phyloP scores from a whole-genome alignment of 2,329 filamentous ascomycete species.

The Fusarium ambrosium region DNA sequence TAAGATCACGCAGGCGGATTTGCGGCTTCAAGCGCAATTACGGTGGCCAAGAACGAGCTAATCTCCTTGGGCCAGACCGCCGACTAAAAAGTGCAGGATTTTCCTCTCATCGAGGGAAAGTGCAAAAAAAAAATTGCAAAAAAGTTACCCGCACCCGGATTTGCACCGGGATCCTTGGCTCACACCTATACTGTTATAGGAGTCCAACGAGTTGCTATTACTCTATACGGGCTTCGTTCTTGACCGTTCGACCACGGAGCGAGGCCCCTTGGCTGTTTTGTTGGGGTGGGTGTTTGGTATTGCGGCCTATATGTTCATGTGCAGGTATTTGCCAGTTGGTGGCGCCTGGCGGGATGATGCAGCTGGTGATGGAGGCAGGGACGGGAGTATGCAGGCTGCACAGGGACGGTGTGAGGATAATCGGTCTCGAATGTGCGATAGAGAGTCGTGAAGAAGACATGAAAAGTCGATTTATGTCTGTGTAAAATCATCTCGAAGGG shows the following conservation, averaged over 20 bases:
- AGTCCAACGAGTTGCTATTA: slow-evolving; percentile 55
- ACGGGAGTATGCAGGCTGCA: slow-evolving; percentile 24
- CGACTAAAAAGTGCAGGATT: not conserved
- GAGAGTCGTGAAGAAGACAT: not conserved
- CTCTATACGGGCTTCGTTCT: slow-evolving; percentile 49
- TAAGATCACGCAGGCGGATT: not conserved
- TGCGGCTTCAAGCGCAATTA: not conserved
- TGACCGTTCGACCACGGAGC: slow-evolving; percentile 43
- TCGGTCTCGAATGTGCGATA: not conserved
- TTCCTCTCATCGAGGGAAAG: not conserved
- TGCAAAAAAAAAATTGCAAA: slow-evolving; percentile 30
- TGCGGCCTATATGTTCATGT: slow-evolving; percentile 27
- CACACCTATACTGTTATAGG: slow-evolving; percentile 49
- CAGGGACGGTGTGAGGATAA: not conserved
- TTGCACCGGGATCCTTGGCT: slow-evolving; percentile 56
- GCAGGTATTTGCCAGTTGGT: slow-evolving; percentile 33
- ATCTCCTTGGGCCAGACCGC: too few species aligned
- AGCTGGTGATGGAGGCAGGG: slow-evolving; percentile 19
- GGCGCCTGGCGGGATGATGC: slow-evolving; percentile 21
- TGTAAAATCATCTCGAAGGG: not conserved
- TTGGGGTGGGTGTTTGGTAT: slow-evolving; percentile 22
- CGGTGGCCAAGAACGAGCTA: not conserved
- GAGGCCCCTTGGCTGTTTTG: slow-evolving; percentile 19
- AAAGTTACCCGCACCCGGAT: slow-evolving; percentile 51
- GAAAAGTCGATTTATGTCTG: too few species aligned